Conservation (phyloP, 2,329 filamentous ascomycete species). For the Didymellaceae sp. region DNA sequence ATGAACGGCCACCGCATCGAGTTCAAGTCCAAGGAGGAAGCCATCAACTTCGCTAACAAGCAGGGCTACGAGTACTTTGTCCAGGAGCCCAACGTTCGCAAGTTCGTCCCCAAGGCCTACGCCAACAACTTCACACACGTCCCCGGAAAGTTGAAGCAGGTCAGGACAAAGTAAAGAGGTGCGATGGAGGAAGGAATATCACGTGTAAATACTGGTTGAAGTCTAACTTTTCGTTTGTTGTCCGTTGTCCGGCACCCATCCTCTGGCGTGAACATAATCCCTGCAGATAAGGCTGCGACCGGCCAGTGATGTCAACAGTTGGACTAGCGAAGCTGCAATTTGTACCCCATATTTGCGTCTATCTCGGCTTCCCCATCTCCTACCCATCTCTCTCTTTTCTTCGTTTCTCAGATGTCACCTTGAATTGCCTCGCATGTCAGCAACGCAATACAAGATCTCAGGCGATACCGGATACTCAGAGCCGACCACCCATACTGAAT, state of each 20-base stretch:
- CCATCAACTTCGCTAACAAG: conserved; percentile 94
- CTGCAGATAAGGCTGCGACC: background rate
- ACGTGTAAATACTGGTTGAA: conserved; percentile 39
- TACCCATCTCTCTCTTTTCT: background rate
- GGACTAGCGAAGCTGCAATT: background rate
- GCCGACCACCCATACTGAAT: no score
- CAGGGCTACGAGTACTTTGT: conserved; percentile 99
- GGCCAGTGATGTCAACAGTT: background rate
- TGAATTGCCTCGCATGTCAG: no score
- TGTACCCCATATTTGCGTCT: background rate
- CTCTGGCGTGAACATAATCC: background rate
- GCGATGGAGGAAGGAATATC: conserved; percentile 7
- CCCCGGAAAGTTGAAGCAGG: conserved; percentile 81
- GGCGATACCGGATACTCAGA: no score
- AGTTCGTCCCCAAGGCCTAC: conserved; percentile 89
- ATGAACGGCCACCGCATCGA: conserved; percentile 93
- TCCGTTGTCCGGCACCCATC: background rate
- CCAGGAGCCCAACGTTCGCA: conserved; percentile 91
- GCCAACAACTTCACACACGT: conserved; percentile 95
- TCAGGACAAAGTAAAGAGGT: conserved; percentile 76
- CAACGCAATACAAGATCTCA: no score
- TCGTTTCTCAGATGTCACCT: no score
- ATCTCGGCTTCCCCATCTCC: background rate
- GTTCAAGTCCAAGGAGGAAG: conserved; percentile 93
- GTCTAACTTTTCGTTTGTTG: conserved; percentile 14